Evolutionary conservation across 352 stramenopile species (phyloP).

Genomic region (Pythium scleroteichum): DNA sequence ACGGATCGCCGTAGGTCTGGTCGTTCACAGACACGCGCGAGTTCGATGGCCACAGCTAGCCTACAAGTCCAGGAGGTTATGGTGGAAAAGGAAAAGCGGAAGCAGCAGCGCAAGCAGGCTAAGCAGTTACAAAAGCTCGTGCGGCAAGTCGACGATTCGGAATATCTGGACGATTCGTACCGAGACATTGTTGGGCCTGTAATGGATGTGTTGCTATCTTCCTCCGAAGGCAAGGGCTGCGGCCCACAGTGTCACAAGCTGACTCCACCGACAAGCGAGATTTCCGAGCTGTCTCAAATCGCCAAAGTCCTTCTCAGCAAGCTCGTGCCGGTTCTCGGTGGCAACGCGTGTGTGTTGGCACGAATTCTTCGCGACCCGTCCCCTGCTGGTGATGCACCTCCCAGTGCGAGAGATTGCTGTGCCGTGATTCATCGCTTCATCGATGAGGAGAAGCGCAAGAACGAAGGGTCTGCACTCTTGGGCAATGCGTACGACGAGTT

Average conservation of each 20-base stretch:
- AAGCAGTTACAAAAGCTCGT: constrained; percentile 44
- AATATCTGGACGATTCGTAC: constrained; percentile 76
- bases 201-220: constrained; percentile 25
- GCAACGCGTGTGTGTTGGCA: constrained; percentile 31
- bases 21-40: constrained; percentile 64
- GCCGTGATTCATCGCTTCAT: constrained; percentile 17
- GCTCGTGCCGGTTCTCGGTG: constrained; percentile 37
- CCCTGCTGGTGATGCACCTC: too few relatives aligned
- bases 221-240: constrained; percentile 32
- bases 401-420: constrained; percentile 9
- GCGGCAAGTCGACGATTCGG: constrained; percentile 49
- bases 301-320: constrained; percentile 56
- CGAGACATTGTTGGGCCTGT: constrained; percentile 31
- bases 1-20: constrained; percentile 43
- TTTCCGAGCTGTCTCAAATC: constrained; percentile 26
- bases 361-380: constrained; percentile 1
- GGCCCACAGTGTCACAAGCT: constrained; percentile 43
- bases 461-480: not conserved
- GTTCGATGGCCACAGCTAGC: constrained; percentile 57
- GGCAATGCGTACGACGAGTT: constrained; percentile 2
- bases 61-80: constrained; percentile 63
- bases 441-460: constrained; percentile 8
- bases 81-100: constrained; percentile 45
- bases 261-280: not conserved
- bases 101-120: constrained; percentile 37